These are phyloP conservation scores for Acanthamoeba triangularis DNA, from an alignment of 208 protist species.

Conservation along the genomic window DNA sequence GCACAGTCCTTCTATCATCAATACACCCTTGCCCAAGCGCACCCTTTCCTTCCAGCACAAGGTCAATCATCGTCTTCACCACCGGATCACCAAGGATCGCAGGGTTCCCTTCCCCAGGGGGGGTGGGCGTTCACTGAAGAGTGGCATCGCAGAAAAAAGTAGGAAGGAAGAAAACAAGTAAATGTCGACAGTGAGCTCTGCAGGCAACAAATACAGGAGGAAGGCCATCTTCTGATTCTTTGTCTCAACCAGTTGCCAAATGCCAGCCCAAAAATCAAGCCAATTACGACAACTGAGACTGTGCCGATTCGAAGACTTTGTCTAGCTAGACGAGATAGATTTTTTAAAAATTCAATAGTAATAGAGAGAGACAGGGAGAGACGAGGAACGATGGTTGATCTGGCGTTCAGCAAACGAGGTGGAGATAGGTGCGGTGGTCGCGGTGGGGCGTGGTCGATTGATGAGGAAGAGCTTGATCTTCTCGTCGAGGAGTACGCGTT, in stretches of 20 bases:
- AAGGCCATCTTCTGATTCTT: slow-evolving; percentile 20
- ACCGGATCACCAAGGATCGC: no score
- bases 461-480: slow-evolving; percentile 2
- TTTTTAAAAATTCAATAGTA: slow-evolving; percentile 36
- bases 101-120: no score
- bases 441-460: background rate
- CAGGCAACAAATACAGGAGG: background rate
- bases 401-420: slow-evolving; percentile 31
- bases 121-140: background rate
- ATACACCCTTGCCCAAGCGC: no score
- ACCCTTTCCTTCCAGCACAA: no score
- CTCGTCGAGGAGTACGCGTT: slow-evolving; percentile 45
- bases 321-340: background rate
- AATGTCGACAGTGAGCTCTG: background rate
- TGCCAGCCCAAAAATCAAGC: slow-evolving; percentile 40
- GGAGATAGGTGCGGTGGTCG: background rate
- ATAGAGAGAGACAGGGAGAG: background rate
- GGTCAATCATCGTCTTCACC: no score
- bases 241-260: slow-evolving; percentile 51
- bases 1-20: no score
- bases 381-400: background rate
- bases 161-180: background rate
- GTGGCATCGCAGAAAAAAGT: background rate
- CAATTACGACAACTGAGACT: slow-evolving; percentile 29
- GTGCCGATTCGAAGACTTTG: background rate